Percentiles rank a stretch among this genome's conserved stretches.
These are phyloP conservation scores for Sechiopsis laciniata DNA, from an alignment of 306 rosid species.

Conservation along the genomic window DNA sequence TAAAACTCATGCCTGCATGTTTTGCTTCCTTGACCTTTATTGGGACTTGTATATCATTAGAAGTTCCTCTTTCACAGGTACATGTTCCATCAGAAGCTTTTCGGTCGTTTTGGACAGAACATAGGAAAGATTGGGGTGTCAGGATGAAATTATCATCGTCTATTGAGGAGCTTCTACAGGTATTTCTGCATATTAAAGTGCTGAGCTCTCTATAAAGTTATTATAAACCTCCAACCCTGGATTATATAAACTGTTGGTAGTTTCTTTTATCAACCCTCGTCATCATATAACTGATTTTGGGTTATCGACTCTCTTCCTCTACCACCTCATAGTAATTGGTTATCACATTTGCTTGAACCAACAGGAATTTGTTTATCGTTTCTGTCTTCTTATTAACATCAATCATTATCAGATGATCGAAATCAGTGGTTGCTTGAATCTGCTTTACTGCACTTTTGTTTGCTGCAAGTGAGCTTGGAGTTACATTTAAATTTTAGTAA, in stretches of 20 bases:
- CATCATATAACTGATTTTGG: background rate
- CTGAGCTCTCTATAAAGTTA: background rate
- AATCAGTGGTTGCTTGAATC: background rate
- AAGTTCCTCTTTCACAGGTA: constrained; percentile 46
- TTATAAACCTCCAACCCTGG: background rate
- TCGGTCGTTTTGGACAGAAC: constrained; percentile 68
- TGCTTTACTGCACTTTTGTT: background rate
- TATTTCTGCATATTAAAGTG: constrained; percentile 20
- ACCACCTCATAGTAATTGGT: constrained; percentile 1
- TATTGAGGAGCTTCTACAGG: constrained; percentile 75
- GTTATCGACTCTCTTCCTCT: background rate
- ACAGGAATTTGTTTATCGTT: background rate
- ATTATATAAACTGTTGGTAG: background rate
- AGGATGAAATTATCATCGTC: constrained; percentile 61
- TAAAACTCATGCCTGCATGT: constrained; percentile 7
- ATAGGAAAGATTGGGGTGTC: constrained; percentile 65
- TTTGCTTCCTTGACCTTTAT: background rate
- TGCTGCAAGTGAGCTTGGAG: background rate
- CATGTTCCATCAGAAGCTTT: constrained; percentile 80
- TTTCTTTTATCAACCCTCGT: background rate
- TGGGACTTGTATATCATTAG: background rate
- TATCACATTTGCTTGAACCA: background rate
- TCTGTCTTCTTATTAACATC: background rate
- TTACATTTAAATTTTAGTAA: background rate
- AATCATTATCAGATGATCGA: background rate